Evolutionary conservation across 2,329 filamentous ascomycete species (phyloP), one percentile per base, ranked within the genome.

Genomic region (Fusarium citri): DNA sequence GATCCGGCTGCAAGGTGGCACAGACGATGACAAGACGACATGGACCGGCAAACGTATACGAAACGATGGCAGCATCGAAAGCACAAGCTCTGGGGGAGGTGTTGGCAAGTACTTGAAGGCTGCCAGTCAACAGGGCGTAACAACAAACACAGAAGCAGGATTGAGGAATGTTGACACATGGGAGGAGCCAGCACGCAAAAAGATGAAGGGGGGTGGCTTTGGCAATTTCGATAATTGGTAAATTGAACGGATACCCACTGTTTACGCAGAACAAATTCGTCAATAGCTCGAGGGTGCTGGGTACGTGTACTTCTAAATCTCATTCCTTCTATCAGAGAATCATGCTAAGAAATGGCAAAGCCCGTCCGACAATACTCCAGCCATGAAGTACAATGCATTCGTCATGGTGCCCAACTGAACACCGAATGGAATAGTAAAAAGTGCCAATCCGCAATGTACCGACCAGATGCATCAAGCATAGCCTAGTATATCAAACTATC

Each of bases 161-260:
- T 84, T 89, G 60, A 81, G 90, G 45, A 89, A 87, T 45, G 85
- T 90, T 22, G 90, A 91, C 62, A 83, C 86, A 40, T 91, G 89
- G 78, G 89, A 89, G 57, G 89, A 93, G 73, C 93, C 92, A 20
- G 88, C 85, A 6, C 90, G 88, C 80, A 98, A 98, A 82, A 98
- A 97, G 82, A 80, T 84, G 4, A 96, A 92, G 77, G 79, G 77
- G 2, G 88, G 89, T 15, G 94, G 94, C 0, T 99, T 98, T 84
- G 94, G 95, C 4, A 97, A 98, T 80, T 99, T 99, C 79, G 94
- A 97, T 80, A 88, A 84, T 40, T 99, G 96, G 95, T 98, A 83
- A 59, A 55, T 20, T 30, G 28, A 50, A 53, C 43, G 14, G 25
- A 11, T 31, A 60, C 25, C 25, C 31, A 49, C 51, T 55, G 37